Evolutionary conservation across 352 stramenopile species (phyloP).

Genomic region (Globisporangium emineosum): DNA sequence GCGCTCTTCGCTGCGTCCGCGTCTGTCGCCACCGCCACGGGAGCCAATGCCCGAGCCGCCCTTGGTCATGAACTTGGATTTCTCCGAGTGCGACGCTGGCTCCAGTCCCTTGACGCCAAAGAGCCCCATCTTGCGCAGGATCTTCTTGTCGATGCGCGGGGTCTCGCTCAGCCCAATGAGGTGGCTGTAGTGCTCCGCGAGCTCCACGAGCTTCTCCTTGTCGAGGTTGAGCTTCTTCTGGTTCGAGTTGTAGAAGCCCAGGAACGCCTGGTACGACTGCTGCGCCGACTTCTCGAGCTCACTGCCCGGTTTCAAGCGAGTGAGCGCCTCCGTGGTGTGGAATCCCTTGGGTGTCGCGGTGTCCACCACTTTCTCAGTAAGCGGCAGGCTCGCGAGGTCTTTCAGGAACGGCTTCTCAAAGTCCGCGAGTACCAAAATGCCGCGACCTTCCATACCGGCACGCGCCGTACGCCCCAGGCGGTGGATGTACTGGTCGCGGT

Average conservation of each 20-base stretch:
- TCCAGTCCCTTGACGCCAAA: slow-evolving; percentile 73
- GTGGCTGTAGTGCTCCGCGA: slow-evolving; percentile 68
- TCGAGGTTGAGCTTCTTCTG: slow-evolving; percentile 35
- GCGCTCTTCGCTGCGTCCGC: background rate
- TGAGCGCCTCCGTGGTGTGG: slow-evolving; percentile 18
- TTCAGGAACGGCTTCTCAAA: slow-evolving; percentile 81
- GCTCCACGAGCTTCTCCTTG: slow-evolving; percentile 60
- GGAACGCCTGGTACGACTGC: slow-evolving; percentile 92
- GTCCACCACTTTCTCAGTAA: slow-evolving; percentile 21
- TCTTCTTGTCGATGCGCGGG: slow-evolving; percentile 84
- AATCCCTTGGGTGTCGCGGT: slow-evolving; percentile 20
- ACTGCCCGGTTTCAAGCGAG: slow-evolving; percentile 35
- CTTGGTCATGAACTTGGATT: slow-evolving; percentile 17
- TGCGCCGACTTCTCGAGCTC: slow-evolving; percentile 77
- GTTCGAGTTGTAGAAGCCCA: slow-evolving; percentile 93
- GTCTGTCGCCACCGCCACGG: slow-evolving; percentile 10
- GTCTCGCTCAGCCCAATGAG: slow-evolving; percentile 63
- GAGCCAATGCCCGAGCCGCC: slow-evolving; percentile 6
- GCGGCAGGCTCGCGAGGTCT: slow-evolving; percentile 63
- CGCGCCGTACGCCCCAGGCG: slow-evolving; percentile 92
- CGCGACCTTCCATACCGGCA: slow-evolving; percentile 83
- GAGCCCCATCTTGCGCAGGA: slow-evolving; percentile 88
- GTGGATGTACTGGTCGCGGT: slow-evolving; percentile 95
- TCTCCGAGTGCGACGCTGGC: slow-evolving; percentile 14
- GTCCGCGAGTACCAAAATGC: slow-evolving; percentile 78